Percentiles rank a stretch among this genome's conserved stretches.
Evolutionary conservation across 148 eudicot genomes (phyloP).

Genomic region (Rhododendron mucronatum): DNA sequence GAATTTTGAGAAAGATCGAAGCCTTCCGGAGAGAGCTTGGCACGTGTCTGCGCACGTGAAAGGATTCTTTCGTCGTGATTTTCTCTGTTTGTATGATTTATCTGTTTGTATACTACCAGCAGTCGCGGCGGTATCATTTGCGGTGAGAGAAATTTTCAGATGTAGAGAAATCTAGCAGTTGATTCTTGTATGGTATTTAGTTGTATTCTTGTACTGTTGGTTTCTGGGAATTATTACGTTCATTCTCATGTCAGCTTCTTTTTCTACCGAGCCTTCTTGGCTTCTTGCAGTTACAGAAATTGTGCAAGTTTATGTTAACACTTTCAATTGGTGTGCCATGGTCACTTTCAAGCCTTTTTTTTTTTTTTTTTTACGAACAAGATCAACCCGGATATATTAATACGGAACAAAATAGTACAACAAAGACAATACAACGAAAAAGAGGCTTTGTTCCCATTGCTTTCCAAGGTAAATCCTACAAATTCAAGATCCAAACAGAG

Average conservation of each 20-base stretch:
- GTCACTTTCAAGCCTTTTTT: neutral
- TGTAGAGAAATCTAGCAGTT: neutral
- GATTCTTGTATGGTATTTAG: neutral
- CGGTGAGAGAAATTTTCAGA: neutral
- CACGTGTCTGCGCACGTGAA: neutral
- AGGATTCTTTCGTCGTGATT: neutral
- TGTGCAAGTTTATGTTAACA: neutral
- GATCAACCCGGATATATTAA: too few relatives aligned
- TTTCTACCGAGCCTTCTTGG: neutral
- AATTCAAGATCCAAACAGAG: too few relatives aligned
- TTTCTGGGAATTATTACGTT: neutral
- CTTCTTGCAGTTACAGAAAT: neutral
- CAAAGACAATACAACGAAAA: too few relatives aligned
- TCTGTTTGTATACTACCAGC: neutral
- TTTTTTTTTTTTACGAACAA: too few relatives aligned
- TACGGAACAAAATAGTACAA: too few relatives aligned
- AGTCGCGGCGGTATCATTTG: neutral
- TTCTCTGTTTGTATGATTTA: neutral
- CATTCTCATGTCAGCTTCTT: neutral
- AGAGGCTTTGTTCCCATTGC: too few relatives aligned
- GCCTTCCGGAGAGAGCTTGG: neutral
- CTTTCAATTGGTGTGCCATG: too few relatives aligned
- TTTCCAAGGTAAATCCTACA: too few relatives aligned
- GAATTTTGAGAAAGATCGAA: neutral
- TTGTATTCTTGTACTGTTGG: neutral